A percentile compares a stretch with the other conserved stretches of the same genome.
Conservation (phyloP, 2,329 filamentous ascomycete species). For the Alternaria angustiovoidea region DNA sequence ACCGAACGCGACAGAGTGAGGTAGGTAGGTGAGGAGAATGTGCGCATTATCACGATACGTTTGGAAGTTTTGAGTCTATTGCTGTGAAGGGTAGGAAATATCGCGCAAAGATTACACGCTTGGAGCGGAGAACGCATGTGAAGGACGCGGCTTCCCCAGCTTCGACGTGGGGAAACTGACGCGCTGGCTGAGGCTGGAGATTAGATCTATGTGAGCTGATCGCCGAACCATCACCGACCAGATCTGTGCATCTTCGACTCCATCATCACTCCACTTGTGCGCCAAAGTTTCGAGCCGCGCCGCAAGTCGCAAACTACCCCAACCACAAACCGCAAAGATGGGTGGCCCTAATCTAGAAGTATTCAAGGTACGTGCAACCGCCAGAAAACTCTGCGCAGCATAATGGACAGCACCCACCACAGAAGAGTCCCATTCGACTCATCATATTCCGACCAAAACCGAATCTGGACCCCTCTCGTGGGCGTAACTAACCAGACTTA, state of each 20-base stretch:
- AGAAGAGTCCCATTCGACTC: constrained; percentile 5
- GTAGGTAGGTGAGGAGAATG: background rate
- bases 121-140: constrained; percentile 1
- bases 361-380: constrained; percentile 74
- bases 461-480: background rate
- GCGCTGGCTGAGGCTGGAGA: constrained; percentile 8
- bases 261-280: constrained; percentile 14
- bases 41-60: fast-evolving
- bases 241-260: constrained; percentile 11
- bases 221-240: constrained; percentile 15
- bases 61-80: background rate
- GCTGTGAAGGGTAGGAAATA: too few species aligned
- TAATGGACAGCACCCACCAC: background rate
- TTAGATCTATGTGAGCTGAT: constrained; percentile 7
- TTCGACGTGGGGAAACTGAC: constrained; percentile 9
- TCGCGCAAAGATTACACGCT: background rate
- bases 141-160: constrained; percentile 5
- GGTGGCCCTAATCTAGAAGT: constrained; percentile 91
- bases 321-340: constrained; percentile 60
- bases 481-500: background rate
- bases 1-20: background rate
- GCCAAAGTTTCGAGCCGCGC: background rate
- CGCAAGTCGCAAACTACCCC: constrained; percentile 3
- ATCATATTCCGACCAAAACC: background rate
- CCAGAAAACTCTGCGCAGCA: background rate